A percentile compares a stretch with the other conserved stretches of the same genome.
Evolutionary conservation across 176 grass and related monocot species (phyloP).

Genomic region (Carex cristatella): DNA sequence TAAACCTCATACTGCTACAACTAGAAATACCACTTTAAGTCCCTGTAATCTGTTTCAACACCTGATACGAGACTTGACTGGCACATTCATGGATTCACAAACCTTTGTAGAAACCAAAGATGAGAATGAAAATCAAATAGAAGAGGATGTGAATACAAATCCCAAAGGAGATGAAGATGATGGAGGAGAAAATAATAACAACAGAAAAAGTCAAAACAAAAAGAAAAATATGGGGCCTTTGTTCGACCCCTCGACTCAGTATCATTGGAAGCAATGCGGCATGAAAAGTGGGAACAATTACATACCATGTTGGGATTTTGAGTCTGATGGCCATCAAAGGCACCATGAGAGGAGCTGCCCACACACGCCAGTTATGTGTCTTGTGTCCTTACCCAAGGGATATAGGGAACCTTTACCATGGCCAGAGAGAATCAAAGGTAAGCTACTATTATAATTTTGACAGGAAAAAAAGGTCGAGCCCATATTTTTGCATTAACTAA

Average conservation of each 20-base stretch:
- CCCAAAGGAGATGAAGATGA: slow-evolving; percentile 22
- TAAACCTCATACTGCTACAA: neutral
- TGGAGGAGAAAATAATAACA: slow-evolving; percentile 8
- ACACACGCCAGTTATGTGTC: slow-evolving; percentile 55
- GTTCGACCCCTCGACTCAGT: slow-evolving; percentile 47
- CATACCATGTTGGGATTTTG: slow-evolving; percentile 73
- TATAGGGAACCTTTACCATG: slow-evolving; percentile 59
- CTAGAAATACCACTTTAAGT: neutral
- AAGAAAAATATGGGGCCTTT: slow-evolving; percentile 57
- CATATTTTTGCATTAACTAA: slow-evolving; percentile 5
- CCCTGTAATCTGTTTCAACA: neutral
- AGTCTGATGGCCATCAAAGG: slow-evolving; percentile 60
- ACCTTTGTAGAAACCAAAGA: slow-evolving; percentile 18
- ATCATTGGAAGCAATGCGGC: slow-evolving; percentile 82
- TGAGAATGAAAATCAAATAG: slow-evolving; percentile 3
- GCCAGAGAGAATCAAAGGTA: slow-evolving; percentile 77
- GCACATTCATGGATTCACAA: neutral
- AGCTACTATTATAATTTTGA: neutral
- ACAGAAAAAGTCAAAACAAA: neutral
- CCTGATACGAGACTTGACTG: neutral
- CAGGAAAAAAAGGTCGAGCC: slow-evolving; percentile 1
- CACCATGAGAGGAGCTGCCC: slow-evolving; percentile 86
- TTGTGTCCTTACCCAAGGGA: slow-evolving; percentile 76
- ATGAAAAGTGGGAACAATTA: slow-evolving; percentile 66
- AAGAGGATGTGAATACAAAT: slow-evolving; percentile 21